Evolutionary conservation across 331 rosid genomes (phyloP).

Genomic region (Quercus tomentella): DNA sequence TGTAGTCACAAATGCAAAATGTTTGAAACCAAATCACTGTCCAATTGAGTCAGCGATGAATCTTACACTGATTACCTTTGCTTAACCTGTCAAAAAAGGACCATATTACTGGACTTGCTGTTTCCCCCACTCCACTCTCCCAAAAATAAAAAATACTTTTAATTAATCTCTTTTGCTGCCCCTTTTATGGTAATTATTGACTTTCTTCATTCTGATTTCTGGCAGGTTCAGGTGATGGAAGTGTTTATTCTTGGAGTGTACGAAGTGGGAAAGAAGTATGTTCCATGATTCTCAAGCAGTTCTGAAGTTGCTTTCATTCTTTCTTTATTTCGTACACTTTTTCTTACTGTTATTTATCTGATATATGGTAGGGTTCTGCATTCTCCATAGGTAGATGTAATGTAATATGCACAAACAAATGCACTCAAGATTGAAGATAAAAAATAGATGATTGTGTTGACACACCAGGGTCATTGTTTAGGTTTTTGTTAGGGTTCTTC

Average conservation of each 20-base stretch:
- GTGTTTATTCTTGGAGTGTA: conserved; percentile 83
- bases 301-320: conserved; percentile 1
- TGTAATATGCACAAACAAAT: not conserved
- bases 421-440: not conserved
- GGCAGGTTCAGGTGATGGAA: conserved; percentile 93
- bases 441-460: not conserved
- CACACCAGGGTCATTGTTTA: not conserved
- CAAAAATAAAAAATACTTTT: not conserved
- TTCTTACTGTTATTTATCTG: not conserved
- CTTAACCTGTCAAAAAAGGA: not conserved
- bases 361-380: not conserved
- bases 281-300: conserved; percentile 6
- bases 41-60: too few species aligned
- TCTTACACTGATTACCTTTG: not conserved
- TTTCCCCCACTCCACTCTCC: not conserved
- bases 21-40: too few species aligned
- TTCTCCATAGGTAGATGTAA: not conserved
- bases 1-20: too few species aligned
- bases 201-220: not conserved
- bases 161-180: not conserved
- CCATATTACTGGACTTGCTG: not conserved
- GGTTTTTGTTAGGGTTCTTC: not conserved
- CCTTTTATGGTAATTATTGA: not conserved
- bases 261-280: conserved; percentile 88
- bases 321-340: not conserved